Evolutionary conservation across 2,329 filamentous ascomycete genomes (phyloP).

Genomic region (Bimuria novae-zelandiae): DNA sequence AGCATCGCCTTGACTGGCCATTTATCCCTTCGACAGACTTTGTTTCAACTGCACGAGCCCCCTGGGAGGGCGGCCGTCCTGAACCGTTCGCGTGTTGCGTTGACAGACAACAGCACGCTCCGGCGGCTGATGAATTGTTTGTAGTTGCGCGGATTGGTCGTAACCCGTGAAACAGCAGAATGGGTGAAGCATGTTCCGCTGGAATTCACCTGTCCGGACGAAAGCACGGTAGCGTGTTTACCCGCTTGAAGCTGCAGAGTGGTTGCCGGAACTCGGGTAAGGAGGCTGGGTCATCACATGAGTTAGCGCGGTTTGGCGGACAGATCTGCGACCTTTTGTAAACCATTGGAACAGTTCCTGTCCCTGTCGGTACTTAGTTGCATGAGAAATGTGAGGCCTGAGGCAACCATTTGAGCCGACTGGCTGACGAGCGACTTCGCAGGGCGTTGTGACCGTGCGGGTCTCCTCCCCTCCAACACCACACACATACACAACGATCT

Average conservation of each 20-base stretch:
- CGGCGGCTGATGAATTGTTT: not conserved
- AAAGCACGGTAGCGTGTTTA: slow-evolving; percentile 23
- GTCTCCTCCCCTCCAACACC: not conserved
- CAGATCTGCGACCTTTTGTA: slow-evolving; percentile 30
- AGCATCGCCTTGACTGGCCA: slow-evolving; percentile 17
- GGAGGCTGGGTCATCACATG: not conserved
- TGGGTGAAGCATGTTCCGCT: slow-evolving; percentile 8
- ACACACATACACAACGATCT: not conserved
- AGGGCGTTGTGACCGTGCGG: not conserved
- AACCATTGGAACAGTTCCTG: slow-evolving; percentile 17
- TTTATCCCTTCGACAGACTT: slow-evolving; percentile 20
- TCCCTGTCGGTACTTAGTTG: slow-evolving; percentile 10
- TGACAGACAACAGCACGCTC: not conserved
- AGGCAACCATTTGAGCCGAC: slow-evolving; percentile 8
- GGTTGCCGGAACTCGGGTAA: slow-evolving; percentile 26
- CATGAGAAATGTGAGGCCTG: slow-evolving; percentile 18
- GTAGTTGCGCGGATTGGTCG: slow-evolving; percentile 8
- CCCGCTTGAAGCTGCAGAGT: slow-evolving; percentile 22
- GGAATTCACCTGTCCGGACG: not conserved
- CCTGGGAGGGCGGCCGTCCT: not conserved
- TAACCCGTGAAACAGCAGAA: slow-evolving; percentile 7
- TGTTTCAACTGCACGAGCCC: slow-evolving; percentile 13
- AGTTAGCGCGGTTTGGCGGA: slow-evolving; percentile 3
- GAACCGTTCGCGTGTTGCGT: slow-evolving; percentile 1
- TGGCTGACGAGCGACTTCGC: not conserved